A percentile compares a stretch with the other conserved stretches of the same genome.
Conservation (phyloP, 306 rosid species). For the Cicer yamashitae region DNA sequence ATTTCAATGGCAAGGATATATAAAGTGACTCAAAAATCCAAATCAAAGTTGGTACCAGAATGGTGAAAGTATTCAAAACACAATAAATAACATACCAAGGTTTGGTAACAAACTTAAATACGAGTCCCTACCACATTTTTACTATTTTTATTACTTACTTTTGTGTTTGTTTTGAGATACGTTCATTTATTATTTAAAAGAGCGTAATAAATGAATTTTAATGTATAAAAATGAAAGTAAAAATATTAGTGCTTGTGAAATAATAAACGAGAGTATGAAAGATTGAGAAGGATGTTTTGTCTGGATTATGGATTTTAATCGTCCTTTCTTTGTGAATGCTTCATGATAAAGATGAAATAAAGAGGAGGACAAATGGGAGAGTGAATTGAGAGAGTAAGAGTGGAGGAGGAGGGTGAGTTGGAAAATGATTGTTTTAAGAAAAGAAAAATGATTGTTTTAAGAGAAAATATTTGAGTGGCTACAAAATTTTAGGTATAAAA, state of each 20-base stretch:
- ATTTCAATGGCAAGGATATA: neutral
- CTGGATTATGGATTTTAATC: no score
- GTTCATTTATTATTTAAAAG: neutral
- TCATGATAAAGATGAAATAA: neutral
- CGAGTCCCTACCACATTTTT: constrained; percentile 45
- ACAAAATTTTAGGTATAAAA: no score
- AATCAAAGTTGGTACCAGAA: neutral
- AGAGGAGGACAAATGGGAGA: neutral
- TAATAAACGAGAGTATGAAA: no score
- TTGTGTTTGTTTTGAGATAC: neutral
- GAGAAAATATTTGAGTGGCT: no score
- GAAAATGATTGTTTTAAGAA: neutral
- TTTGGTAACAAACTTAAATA: constrained; percentile 48
- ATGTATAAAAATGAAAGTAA: no score
- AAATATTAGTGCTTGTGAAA: no score
- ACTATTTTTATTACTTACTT: neutral
- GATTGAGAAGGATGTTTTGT: neutral
- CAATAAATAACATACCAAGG: constrained; percentile 22
- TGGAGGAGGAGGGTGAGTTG: neutral
- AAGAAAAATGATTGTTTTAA: neutral
- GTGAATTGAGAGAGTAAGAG: neutral
- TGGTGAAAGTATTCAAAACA: constrained; percentile 25
- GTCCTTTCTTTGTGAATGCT: neutral
- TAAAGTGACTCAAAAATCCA: neutral
- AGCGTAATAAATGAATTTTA: no score